These are phyloP conservation scores for Galeopsis tetrahit DNA, from an alignment of 257 asterid species.

Conservation along the genomic window DNA sequence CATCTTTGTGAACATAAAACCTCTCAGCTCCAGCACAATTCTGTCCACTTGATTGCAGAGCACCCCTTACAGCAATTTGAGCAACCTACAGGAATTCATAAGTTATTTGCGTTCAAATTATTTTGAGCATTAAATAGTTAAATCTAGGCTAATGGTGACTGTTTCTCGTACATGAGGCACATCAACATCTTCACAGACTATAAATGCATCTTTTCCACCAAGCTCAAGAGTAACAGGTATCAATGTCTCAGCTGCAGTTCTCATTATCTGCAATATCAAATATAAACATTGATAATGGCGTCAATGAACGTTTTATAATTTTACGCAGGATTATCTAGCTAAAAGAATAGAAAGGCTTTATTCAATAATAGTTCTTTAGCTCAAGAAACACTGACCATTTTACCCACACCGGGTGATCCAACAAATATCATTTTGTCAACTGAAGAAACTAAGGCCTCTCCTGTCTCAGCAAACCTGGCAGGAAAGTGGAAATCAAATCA, in stretches of 20 bases:
- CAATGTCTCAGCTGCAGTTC: slow-evolving; percentile 83
- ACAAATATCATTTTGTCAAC: slow-evolving; percentile 95
- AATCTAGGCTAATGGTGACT: slow-evolving; percentile 34
- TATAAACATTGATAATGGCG: slow-evolving; percentile 16
- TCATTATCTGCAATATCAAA: slow-evolving; percentile 74
- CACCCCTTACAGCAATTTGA: slow-evolving; percentile 97
- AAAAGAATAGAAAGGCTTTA: slow-evolving; percentile 19
- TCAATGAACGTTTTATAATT: slow-evolving; percentile 25
- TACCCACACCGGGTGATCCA: slow-evolving; percentile 98
- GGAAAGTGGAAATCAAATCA: slow-evolving; percentile 31
- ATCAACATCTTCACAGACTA: slow-evolving; percentile 94
- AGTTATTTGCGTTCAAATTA: slow-evolving; percentile 25
- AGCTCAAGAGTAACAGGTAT: slow-evolving; percentile 97
- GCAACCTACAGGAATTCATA: slow-evolving; percentile 65
- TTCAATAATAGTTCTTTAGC: neutral
- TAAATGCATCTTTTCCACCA: slow-evolving; percentile 98
- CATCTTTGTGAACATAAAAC: slow-evolving; percentile 88
- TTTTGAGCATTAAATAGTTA: slow-evolving; percentile 14
- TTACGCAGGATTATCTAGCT: slow-evolving; percentile 22
- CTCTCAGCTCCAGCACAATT: slow-evolving; percentile 99
- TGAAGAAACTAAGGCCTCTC: slow-evolving; percentile 92
- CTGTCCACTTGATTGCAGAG: slow-evolving; percentile 95
- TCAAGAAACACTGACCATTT: slow-evolving; percentile 60
- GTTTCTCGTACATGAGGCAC: slow-evolving; percentile 75
- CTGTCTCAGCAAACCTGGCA: slow-evolving; percentile 97